These are phyloP conservation scores for Musa itinerans DNA, from an alignment of 176 grass and related monocot genomes.

Conservation along the genomic window DNA sequence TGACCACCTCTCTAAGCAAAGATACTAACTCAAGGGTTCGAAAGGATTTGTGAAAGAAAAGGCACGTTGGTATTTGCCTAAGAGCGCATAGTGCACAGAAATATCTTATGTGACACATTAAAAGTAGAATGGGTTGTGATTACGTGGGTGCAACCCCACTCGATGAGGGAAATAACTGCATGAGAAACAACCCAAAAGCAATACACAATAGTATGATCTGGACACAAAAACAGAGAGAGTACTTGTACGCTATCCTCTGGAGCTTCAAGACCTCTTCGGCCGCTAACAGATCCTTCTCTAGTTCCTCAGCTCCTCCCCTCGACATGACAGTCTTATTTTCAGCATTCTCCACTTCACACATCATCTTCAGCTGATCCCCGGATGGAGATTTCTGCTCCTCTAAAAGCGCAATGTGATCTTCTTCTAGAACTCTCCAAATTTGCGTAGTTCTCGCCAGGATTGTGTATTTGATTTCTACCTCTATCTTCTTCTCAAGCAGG, in stretches of 20 bases:
- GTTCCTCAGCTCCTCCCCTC: constrained; percentile 31
- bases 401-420: constrained; percentile 35
- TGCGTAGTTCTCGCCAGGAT: constrained; percentile 39
- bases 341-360: constrained; percentile 27
- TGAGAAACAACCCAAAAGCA: constrained; percentile 38
- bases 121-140: background rate
- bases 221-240: constrained; percentile 38
- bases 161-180: constrained; percentile 13
- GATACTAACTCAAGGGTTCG: background rate
- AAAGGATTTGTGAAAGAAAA: background rate
- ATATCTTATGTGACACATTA: background rate
- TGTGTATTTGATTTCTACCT: constrained; percentile 43
- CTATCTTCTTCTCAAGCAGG: constrained; percentile 44
- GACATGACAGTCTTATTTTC: constrained; percentile 36
- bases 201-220: constrained; percentile 47
- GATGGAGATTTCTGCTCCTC: constrained; percentile 35
- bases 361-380: background rate
- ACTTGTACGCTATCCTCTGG: constrained; percentile 39
- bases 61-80: background rate
- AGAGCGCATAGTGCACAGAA: background rate
- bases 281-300: constrained; percentile 40
- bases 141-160: constrained; percentile 41
- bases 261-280: constrained; percentile 38
- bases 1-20: background rate
- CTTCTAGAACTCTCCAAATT: constrained; percentile 37